These are phyloP conservation scores for Klebsormidium nitens DNA, from an alignment of 139 green algal species.

Conservation along the genomic window DNA sequence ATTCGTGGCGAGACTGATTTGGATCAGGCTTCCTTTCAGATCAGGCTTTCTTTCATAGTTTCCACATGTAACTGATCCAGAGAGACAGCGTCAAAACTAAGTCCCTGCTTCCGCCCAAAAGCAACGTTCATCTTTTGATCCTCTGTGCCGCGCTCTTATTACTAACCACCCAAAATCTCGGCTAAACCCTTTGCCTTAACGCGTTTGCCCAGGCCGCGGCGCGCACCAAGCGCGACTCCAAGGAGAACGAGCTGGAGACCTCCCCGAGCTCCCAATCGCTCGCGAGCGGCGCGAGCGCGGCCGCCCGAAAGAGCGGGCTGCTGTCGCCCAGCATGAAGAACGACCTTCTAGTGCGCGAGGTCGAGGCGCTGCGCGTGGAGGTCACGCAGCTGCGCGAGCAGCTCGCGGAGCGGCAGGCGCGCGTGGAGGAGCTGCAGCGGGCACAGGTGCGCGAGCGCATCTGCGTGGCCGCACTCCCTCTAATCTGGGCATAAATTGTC, in stretches of 20 bases:
- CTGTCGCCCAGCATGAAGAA: not conserved
- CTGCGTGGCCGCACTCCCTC: too few species aligned
- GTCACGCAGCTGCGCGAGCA: conserved; percentile 13
- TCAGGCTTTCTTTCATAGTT: not conserved
- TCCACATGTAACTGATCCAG: not conserved
- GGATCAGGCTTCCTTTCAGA: not conserved
- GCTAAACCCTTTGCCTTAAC: not conserved
- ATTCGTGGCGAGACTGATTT: not conserved
- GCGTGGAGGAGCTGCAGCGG: too few species aligned
- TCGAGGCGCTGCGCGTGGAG: conserved; percentile 6
- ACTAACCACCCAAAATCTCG: too few species aligned
- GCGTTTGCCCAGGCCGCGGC: not conserved
- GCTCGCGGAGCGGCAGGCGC: conserved; percentile 18
- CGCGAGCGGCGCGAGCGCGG: not conserved
- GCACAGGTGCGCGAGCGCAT: too few species aligned
- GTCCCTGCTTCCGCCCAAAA: too few species aligned
- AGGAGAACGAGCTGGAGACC: not conserved
- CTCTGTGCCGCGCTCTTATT: too few species aligned
- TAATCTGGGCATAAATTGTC: too few species aligned
- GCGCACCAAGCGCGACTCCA: not conserved
- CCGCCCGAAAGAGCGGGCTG: not conserved
- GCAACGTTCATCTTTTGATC: too few species aligned
- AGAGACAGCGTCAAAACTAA: not conserved
- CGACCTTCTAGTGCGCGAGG: not conserved
- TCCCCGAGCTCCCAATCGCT: too few species aligned